phyloP scores from a whole-genome alignment of 2,329 filamentous ascomycete genomes.

The Diaporthe aspalathi region DNA sequence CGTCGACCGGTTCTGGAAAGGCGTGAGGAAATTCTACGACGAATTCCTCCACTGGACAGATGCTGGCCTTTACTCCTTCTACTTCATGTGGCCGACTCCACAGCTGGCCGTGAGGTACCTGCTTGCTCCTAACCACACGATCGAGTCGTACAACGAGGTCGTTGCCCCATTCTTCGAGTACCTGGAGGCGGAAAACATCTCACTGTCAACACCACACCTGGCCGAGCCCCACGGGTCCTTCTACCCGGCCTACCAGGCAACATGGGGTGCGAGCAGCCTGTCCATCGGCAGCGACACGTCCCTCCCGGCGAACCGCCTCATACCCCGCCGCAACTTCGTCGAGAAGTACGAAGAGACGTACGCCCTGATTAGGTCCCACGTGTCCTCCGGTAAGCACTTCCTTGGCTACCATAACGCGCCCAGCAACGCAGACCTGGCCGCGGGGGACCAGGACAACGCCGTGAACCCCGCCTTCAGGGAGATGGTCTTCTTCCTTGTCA shows the following conservation, averaged over 20 bases:
- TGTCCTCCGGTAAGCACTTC: constrained; percentile 44
- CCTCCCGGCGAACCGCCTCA: constrained; percentile 11
- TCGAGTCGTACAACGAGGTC: constrained; percentile 1
- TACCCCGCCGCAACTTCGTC: constrained; percentile 5
- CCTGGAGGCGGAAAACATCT: neutral
- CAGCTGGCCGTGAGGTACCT: constrained; percentile 13
- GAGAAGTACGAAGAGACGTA: constrained; percentile 36
- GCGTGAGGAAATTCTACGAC: constrained; percentile 56
- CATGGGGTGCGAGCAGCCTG: constrained; percentile 4
- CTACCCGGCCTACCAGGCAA: constrained; percentile 6
- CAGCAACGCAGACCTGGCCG: neutral
- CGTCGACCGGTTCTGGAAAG: neutral
- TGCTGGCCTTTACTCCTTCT: neutral
- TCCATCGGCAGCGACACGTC: constrained; percentile 2
- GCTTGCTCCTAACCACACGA: neutral
- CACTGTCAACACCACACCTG: neutral
- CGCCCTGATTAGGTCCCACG: constrained; percentile 47
- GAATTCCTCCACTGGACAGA: neutral
- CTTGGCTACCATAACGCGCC: constrained; percentile 42
- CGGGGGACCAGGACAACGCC: constrained; percentile 46
- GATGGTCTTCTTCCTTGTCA: constrained; percentile 52
- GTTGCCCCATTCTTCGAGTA: constrained; percentile 5
- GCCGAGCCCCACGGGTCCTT: neutral
- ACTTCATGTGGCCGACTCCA: constrained; percentile 5
- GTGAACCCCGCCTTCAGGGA: constrained; percentile 60